phyloP scores from a whole-genome alignment of 2,329 filamentous ascomycete species.

The Neocatenulostroma microsporum region DNA sequence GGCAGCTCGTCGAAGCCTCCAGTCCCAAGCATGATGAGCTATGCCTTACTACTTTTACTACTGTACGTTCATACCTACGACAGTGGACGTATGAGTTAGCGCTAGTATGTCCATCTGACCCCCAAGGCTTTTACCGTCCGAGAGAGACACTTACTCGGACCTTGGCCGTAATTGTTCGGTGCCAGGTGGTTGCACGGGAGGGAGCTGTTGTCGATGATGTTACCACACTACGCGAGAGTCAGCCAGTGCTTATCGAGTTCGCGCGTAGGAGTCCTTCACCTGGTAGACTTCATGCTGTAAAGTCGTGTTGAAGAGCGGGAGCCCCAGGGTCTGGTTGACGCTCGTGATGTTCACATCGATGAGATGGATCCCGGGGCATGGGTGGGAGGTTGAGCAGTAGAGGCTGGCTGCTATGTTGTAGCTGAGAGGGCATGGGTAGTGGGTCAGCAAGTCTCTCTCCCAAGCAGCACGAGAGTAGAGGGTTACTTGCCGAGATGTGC shows the following conservation, averaged over 20 bases:
- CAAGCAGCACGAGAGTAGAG: background rate
- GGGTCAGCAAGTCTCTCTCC: too few species aligned
- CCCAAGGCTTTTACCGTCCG: too few species aligned
- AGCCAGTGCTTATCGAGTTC: background rate
- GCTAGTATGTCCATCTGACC: too few species aligned
- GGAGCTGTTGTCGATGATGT: conserved; percentile 10
- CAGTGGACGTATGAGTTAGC: too few species aligned
- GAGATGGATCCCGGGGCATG: conserved; percentile 5
- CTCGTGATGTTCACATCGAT: conserved; percentile 5
- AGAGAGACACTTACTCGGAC: conserved; percentile 1
- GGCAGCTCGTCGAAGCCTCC: too few species aligned
- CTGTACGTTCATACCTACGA: too few species aligned
- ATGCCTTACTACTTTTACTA: too few species aligned
- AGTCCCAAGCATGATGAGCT: too few species aligned
- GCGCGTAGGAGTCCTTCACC: background rate
- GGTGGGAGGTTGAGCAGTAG: conserved; percentile 5
- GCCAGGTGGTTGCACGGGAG: conserved; percentile 9
- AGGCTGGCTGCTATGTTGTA: conserved; percentile 7
- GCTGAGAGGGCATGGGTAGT: too few species aligned
- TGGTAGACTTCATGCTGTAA: conserved; percentile 8
- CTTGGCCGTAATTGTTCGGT: conserved; percentile 7
- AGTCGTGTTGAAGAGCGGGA: conserved; percentile 9
- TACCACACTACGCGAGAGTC: conserved; percentile 4
- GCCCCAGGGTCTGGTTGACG: conserved; percentile 5
- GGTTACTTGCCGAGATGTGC: conserved; percentile 21